Evolutionary conservation across 257 asterid species (phyloP).

Genomic region (Nicotiana otophora): DNA sequence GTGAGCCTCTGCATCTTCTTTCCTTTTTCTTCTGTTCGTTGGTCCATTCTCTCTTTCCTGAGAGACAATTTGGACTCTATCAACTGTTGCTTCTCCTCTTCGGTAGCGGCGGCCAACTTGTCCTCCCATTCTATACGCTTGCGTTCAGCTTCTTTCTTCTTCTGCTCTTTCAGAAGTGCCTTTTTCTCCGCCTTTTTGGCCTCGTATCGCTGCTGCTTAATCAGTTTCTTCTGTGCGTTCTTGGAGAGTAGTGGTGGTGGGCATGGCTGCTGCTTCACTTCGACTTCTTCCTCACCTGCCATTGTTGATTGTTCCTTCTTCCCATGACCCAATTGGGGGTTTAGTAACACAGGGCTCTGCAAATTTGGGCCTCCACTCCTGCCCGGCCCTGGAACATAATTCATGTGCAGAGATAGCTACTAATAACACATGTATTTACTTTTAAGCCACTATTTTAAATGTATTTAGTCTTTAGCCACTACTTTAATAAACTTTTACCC

Average conservation of each 20-base stretch:
- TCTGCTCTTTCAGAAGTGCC: constrained; percentile 59
- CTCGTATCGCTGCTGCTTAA: constrained; percentile 71
- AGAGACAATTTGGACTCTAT: constrained; percentile 44
- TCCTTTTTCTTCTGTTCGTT: constrained; percentile 53
- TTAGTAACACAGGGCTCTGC: background rate
- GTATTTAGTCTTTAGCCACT: no score
- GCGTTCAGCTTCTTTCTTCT: constrained; percentile 67
- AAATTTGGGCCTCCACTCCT: constrained; percentile 3
- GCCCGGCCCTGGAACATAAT: background rate
- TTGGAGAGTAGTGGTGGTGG: constrained; percentile 44
- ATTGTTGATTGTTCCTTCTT: background rate
- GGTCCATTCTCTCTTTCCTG: constrained; percentile 54
- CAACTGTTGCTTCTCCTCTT: constrained; percentile 62
- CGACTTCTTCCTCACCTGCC: background rate
- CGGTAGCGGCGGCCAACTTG: constrained; percentile 44
- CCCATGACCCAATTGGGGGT: background rate
- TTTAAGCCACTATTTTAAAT: no score
- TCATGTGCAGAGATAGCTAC: no score
- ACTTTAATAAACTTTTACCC: no score
- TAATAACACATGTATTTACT: no score
- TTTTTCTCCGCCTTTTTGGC: constrained; percentile 85
- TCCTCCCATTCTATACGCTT: constrained; percentile 80
- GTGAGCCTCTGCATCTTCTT: constrained; percentile 56
- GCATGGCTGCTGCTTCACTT: background rate
- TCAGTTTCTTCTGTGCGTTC: constrained; percentile 68